Evolutionary conservation across 2,329 filamentous ascomycete genomes (phyloP).

Genomic region (Pseudodiploospora longispora): DNA sequence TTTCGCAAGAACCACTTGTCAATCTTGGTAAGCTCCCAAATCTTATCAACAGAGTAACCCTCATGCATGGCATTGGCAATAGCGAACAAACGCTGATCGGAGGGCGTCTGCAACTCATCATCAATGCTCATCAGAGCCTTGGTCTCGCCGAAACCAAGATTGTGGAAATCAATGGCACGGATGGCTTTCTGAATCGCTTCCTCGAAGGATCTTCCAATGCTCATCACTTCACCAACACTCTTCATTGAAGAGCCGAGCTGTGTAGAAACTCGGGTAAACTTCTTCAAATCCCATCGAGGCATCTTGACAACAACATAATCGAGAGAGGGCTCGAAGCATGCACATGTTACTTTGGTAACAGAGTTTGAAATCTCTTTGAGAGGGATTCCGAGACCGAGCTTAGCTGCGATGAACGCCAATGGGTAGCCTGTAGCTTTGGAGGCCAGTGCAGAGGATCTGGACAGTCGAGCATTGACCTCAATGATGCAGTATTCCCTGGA

Average conservation of each 20-base stretch:
- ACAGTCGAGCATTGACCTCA: slow-evolving; percentile 95
- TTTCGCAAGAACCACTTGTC: slow-evolving; percentile 97
- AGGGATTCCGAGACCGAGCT: slow-evolving; percentile 88
- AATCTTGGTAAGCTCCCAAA: slow-evolving; percentile 97
- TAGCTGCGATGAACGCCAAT: slow-evolving; percentile 91
- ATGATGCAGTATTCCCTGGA: slow-evolving; percentile 98
- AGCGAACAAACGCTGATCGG: slow-evolving; percentile 92
- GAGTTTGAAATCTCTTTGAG: slow-evolving; percentile 95
- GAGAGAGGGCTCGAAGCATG: slow-evolving; percentile 95
- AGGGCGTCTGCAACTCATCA: slow-evolving; percentile 91
- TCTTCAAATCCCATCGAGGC: slow-evolving; percentile 97
- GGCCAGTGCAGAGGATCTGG: slow-evolving; percentile 86
- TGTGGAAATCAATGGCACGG: slow-evolving; percentile 87
- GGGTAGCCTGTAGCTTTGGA: slow-evolving; percentile 98
- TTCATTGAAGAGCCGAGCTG: slow-evolving; percentile 98
- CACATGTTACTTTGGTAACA: slow-evolving; percentile 90
- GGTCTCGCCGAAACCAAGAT: slow-evolving; percentile 89
- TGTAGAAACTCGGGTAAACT: slow-evolving; percentile 94
- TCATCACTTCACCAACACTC: slow-evolving; percentile 99
- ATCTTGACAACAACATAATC: slow-evolving; percentile 99
- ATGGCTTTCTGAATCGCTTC: slow-evolving; percentile 99
- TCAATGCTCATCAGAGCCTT: slow-evolving; percentile 91
- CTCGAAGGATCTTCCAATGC: slow-evolving; percentile 91
- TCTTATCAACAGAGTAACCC: slow-evolving; percentile 91
- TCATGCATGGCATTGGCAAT: slow-evolving; percentile 96